These are phyloP conservation scores for Lagenidium giganteum DNA, from an alignment of 352 stramenopile genomes.

Conservation along the genomic window DNA sequence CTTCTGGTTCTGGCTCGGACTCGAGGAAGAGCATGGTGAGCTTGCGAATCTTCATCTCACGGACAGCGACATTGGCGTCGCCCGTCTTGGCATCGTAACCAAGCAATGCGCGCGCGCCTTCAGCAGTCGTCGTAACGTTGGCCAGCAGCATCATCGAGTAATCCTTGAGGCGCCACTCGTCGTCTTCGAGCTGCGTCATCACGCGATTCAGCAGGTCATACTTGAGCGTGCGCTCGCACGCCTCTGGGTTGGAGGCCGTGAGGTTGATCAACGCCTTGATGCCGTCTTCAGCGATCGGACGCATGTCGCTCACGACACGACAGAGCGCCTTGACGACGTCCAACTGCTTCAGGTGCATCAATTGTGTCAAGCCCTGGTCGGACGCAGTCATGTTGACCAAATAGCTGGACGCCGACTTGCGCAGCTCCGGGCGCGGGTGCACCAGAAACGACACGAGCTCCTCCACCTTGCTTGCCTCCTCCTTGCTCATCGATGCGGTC, in stretches of 20 bases:
- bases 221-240: slow-evolving; percentile 70
- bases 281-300: slow-evolving; percentile 75
- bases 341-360: slow-evolving; percentile 65
- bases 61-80: slow-evolving; percentile 38
- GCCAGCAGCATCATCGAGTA: slow-evolving; percentile 86
- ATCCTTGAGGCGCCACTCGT: slow-evolving; percentile 79
- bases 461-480: slow-evolving; percentile 69
- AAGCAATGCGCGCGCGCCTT: slow-evolving; percentile 62
- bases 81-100: slow-evolving; percentile 47
- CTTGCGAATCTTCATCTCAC: slow-evolving; percentile 78
- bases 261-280: slow-evolving; percentile 87
- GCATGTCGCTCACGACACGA: slow-evolving; percentile 78
- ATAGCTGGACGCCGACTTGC: slow-evolving; percentile 79
- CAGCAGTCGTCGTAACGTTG: slow-evolving; percentile 71
- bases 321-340: slow-evolving; percentile 77
- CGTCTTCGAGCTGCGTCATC: slow-evolving; percentile 81
- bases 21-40: slow-evolving; percentile 71
- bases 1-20: slow-evolving; percentile 69
- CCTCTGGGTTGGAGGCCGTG: slow-evolving; percentile 59
- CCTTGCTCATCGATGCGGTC: slow-evolving; percentile 25
- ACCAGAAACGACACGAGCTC: slow-evolving; percentile 81
- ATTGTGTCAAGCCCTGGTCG: slow-evolving; percentile 70
- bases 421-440: slow-evolving; percentile 75
- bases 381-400: slow-evolving; percentile 81
- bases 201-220: slow-evolving; percentile 80